Evolutionary conservation across 2,329 filamentous ascomycete genomes (phyloP).

Genomic region (Chaetomiaceae sp.): DNA sequence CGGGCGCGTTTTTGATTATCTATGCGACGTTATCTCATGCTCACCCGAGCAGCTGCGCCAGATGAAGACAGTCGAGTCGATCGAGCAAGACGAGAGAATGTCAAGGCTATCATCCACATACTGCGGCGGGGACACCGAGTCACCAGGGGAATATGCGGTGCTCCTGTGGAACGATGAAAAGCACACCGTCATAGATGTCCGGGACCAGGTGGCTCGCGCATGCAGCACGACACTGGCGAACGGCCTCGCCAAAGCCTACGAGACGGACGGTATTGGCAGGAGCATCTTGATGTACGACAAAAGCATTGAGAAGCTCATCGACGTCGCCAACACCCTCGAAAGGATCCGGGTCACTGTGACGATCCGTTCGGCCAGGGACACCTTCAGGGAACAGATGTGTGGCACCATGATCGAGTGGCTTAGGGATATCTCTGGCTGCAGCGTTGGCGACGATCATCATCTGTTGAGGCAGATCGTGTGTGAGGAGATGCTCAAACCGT

Average conservation of each 20-base stretch:
- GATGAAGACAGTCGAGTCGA: conserved; percentile 75
- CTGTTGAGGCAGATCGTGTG: conserved; percentile 80
- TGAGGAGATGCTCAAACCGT: conserved; percentile 83
- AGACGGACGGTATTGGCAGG: conserved; percentile 83
- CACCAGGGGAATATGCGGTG: conserved; percentile 73
- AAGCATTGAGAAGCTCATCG: conserved; percentile 68
- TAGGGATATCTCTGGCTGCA: conserved; percentile 84
- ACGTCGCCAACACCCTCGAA: conserved; percentile 81
- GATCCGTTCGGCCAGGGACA: conserved; percentile 87
- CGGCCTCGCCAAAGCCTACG: conserved; percentile 71
- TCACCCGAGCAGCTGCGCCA: conserved; percentile 91
- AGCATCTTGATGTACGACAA: conserved; percentile 74
- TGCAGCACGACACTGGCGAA: conserved; percentile 69
- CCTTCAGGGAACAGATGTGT: conserved; percentile 97
- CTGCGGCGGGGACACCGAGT: conserved; percentile 63
- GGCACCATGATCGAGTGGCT: conserved; percentile 97
- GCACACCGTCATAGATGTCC: conserved; percentile 88
- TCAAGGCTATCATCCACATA: conserved; percentile 74
- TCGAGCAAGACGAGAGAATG: conserved; percentile 72
- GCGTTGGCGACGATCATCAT: conserved; percentile 72
- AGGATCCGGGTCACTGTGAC: conserved; percentile 96
- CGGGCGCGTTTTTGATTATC: conserved; percentile 80
- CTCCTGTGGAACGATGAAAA: conserved; percentile 98
- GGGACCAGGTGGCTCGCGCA: conserved; percentile 83
- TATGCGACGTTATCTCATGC: conserved; percentile 97